Evolutionary conservation across 2,329 filamentous ascomycete species (phyloP), one percentile per base, ranked within the genome.

Genomic region (Nakataea oryzae): DNA sequence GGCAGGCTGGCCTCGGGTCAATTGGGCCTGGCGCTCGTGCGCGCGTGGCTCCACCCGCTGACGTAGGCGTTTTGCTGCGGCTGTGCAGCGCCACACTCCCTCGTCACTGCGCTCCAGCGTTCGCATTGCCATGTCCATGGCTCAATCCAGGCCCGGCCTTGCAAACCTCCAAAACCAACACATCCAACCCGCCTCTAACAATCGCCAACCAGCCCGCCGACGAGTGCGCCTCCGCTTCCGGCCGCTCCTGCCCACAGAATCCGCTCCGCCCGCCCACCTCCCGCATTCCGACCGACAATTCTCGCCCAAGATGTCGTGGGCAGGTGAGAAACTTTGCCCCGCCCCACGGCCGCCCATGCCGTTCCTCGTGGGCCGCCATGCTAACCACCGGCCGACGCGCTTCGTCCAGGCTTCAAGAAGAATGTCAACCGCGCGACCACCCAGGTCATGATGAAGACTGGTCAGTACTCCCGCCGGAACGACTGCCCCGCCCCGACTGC

Each of bases 361-460:
- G 41, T 9, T 24, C 24, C 21, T 30, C 21, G 1, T 3, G 24
- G 41, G 41, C 41, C 21, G 41, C 21, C 17, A 50, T n/a, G 41
- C 41, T 50, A n/a, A 50, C 41, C 17, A 50, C 41, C 41, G 41
- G 24, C 41, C 7, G 11, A 14, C 8, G 24, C 26, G 17, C 8
- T 28, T 59, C n/a, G 6, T 58, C 47, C 71, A 89, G 88, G 88
- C 67, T 93, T 92, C 80, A 92, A 95, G 81, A 96, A 96, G 77
- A 96, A 96, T 86, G 93, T 97, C 81, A 93, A 95, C 81, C 91
- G 95, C 80, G 93, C 93, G 71, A 97, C 93, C 77, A 99, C 96
- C 79, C 93, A 97, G 87, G 93, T 97, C 66, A 97, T 99, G 91
- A 97, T 99, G 93, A 99, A 99, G 84, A 96, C 93, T 63, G 59